Base-by-base conservation (phyloP, 1,139 yeast genomes). In the Taphrina confusa region DNA sequence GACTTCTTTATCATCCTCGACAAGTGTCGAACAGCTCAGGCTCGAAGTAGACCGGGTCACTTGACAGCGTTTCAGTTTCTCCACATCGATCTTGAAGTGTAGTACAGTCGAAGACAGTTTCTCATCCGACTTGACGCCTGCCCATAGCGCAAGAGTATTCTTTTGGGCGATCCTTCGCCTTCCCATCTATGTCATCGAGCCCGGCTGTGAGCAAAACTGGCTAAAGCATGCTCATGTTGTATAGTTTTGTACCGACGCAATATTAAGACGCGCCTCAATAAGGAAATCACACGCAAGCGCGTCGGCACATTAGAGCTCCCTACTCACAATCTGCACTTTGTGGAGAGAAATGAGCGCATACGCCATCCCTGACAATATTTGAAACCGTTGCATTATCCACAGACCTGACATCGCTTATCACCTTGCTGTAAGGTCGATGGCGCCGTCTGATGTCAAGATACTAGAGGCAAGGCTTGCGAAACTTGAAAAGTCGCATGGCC, bases 91-190 rank as follows among this genome's bases (percentile, higher is more conserved):
- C 31, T 33, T 50, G 34, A 25, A 50, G 27, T 27, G 33, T 23
- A 36, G 23, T 16, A 31, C 49, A 3, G 50, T 34, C 27, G 31
- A n/a, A 11, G 22, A 9, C 36, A 37, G 22, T 14, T 30, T 36
- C 14, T 36, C 56, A 8, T 36, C 34, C 28, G 44, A 33, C 37
- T 54, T 44, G 16, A 44, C 40, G 18, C 58, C 58, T 4, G 58
- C 58, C 58, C 58, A 54, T n/a, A 20, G 44, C 4, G 51, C 42
- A 25, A 54, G 25, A 9, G 42, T 44, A 22, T 54, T 54, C n/a
- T 25, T 44, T 44, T 54, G 58, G 9, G 31, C 37, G 1, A 27
- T 37, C 36, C 36, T 42, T 20, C 18, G 22, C 51, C 42, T 31
- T 6, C 52, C 52, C 52, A 47, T 47, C 23, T 31, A 47, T n/a